Percentiles rank a stretch among this genome's conserved stretches.
phyloP scores from a whole-genome alignment of 2,329 filamentous ascomycete genomes.

The Tolypocladium nubicola region DNA sequence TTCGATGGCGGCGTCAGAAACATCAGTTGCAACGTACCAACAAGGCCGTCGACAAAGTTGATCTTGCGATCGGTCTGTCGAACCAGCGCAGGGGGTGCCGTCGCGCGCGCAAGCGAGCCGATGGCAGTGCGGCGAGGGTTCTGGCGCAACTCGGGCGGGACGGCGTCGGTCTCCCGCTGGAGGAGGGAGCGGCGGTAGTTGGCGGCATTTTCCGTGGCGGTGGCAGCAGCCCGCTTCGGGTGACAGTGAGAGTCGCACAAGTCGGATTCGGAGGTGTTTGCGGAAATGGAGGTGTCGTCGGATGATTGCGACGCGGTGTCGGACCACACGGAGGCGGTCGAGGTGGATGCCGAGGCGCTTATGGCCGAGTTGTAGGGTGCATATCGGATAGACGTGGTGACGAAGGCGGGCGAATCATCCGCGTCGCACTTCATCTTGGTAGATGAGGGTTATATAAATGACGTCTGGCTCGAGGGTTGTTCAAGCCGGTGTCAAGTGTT shows the following conservation, averaged over 20 bases:
- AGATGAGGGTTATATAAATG: conserved; percentile 17
- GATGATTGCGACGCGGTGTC: conserved; percentile 59
- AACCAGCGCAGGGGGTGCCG: conserved; percentile 63
- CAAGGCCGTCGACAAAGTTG: conserved; percentile 91
- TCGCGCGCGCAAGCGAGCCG: conserved; percentile 42
- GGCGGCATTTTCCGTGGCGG: conserved; percentile 10
- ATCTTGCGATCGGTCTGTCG: conserved; percentile 87
- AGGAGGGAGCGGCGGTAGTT: conserved; percentile 12
- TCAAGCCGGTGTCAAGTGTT: conserved; percentile 19
- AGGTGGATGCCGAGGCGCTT: conserved; percentile 66
- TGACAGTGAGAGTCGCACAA: conserved; percentile 33
- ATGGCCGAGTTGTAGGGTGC: conserved; percentile 59
- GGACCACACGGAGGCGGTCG: conserved; percentile 70
- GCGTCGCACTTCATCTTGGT: conserved; percentile 50
- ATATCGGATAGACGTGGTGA: conserved; percentile 34
- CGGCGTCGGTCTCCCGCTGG: conserved; percentile 27
- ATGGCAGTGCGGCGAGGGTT: conserved; percentile 49
- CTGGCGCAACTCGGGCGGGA: conserved; percentile 53
- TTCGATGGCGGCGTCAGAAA: conserved; percentile 5
- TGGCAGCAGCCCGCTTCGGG: conserved; percentile 11
- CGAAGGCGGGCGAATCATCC: conserved; percentile 41
- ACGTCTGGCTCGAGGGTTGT: conserved; percentile 15
- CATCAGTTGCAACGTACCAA: conserved; percentile 62
- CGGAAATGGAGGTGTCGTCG: conserved; percentile 55
- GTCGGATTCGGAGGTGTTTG: conserved; percentile 46